Base-by-base conservation (phyloP, 139 green algal genomes). In the Chlamydomonas schloesseri region DNA sequence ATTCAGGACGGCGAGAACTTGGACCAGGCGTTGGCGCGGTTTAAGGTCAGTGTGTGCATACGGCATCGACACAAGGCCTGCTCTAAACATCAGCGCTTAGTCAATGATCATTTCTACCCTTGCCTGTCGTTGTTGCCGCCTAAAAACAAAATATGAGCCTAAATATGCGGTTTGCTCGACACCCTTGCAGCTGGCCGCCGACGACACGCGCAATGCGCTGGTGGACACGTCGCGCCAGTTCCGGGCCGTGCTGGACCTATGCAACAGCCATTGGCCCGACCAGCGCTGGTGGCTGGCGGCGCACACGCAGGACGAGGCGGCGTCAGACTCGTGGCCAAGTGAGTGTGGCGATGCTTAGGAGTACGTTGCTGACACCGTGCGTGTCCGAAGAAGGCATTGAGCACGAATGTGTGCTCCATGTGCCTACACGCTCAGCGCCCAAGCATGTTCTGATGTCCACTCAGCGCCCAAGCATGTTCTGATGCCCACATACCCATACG, bases 281-380 rank as follows among this genome's bases (percentile, higher is more conserved):
- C 78, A 84, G 64, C 78, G 78, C 17, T 84, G 78, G 78, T 84
- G 78, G 78, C 64, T 84, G 64, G 36, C 78, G n/a, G 64, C 78
- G 42, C 78, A 84, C 29, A 74, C 78, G 47, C 64, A 75, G 29
- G 78, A 84, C 18, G 78, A 84, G 2, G 64, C 78, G 62, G 78
- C 78, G 47, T 3, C 55, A 29, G 78, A 84, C 29, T 29, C 42
- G 18, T 84, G 78, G 78, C 42, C 64, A 18, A 50, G 78, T 84
- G 78, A 3, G 78, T 46, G 57, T 8, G 5, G 42, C 6, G 42
- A 50, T 50, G 8, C 42, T n/a, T n/a, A n/a, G 13, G 47, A 9
- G 72, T n/a, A n/a, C n/a, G n/a, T n/a, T n/a, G n/a, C n/a, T n/a
- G n/a, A n/a, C n/a, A n/a, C n/a, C n/a, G n/a, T n/a, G n/a, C n/a